A percentile compares a stretch with the other conserved stretches of the same genome.
phyloP scores from a whole-genome alignment of 768 basidiomycete species.

The Boletales sp. region DNA sequence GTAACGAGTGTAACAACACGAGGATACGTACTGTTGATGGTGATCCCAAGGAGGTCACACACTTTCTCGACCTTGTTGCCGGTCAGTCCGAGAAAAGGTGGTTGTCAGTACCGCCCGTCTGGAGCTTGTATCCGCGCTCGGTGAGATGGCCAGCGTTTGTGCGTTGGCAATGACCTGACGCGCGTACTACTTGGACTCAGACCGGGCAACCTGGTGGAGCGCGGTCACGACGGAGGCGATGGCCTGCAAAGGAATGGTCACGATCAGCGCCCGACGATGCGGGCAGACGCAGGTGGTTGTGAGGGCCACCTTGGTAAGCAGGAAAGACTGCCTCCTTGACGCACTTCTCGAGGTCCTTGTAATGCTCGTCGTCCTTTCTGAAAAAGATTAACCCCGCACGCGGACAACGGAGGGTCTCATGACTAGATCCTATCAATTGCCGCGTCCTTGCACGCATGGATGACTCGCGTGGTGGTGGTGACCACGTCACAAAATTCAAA shows the following conservation, averaged over 20 bases:
- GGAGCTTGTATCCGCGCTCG: too few species aligned
- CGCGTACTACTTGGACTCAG: constrained; percentile 87
- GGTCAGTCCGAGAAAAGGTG: too few species aligned
- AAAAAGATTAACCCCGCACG: constrained; percentile 99
- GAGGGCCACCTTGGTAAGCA: constrained; percentile 98
- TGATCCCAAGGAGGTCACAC: constrained; percentile 96
- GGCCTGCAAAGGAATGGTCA: constrained; percentile 50
- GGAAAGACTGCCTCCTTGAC: constrained; percentile 99
- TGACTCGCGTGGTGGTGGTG: constrained; percentile 86
- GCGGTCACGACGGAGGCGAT: constrained; percentile 94
- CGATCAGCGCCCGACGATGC: too few species aligned
- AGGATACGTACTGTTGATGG: constrained; percentile 77
- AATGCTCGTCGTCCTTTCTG: constrained; percentile 88
- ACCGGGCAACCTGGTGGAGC: constrained; percentile 86
- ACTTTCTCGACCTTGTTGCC: constrained; percentile 99
- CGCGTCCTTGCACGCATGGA: neutral
- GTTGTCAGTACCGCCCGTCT: too few species aligned
- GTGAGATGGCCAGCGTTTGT: too few species aligned
- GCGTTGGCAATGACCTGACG: constrained; percentile 89
- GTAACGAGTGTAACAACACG: neutral
- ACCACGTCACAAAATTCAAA: constrained; percentile 98
- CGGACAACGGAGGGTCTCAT: constrained; percentile 98
- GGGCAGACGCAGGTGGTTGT: constrained; percentile 85
- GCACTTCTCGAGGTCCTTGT: constrained; percentile 96
- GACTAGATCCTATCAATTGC: constrained; percentile 40